Conservation (phyloP, 257 asterid genomes). For the Leptodermis oblonga region DNA sequence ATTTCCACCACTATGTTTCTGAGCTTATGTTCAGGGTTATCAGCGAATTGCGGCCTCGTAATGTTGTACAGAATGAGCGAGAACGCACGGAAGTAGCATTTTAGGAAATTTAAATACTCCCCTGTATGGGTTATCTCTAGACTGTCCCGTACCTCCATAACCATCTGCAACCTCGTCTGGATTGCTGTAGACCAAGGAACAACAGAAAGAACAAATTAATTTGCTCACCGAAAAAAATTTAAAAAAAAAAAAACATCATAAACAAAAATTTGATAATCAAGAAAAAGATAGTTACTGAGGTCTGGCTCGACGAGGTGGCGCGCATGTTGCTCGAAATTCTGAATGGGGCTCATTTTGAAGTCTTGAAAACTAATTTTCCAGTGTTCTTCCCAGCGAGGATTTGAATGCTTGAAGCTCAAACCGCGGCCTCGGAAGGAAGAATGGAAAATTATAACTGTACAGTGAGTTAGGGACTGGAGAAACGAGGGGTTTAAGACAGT, state of each 20-base stretch:
- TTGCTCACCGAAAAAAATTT: no score
- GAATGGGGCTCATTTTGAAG: slow-evolving; percentile 76
- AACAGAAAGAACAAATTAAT: not conserved
- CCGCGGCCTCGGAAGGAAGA: not conserved
- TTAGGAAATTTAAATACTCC: slow-evolving; percentile 89
- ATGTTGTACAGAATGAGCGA: slow-evolving; percentile 63
- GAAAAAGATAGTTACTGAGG: slow-evolving; percentile 45
- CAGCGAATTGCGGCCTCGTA: slow-evolving; percentile 85
- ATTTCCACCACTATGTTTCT: slow-evolving; percentile 84
- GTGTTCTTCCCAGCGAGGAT: not conserved
- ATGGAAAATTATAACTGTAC: not conserved
- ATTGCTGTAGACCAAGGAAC: slow-evolving; percentile 52
- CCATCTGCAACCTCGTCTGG: slow-evolving; percentile 86
- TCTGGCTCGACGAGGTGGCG: slow-evolving; percentile 73
- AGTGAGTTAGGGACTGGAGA: not conserved
- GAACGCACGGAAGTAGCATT: slow-evolving; percentile 88
- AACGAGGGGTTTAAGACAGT: not conserved
- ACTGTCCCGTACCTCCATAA: slow-evolving; percentile 97
- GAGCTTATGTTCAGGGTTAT: slow-evolving; percentile 90
- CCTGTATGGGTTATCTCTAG: slow-evolving; percentile 99
- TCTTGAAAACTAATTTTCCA: not conserved
- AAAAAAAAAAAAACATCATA: slow-evolving; percentile 1
- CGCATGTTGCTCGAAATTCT: slow-evolving; percentile 93
- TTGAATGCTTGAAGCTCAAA: not conserved
- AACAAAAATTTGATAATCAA: no score